Percentiles rank a stretch among this genome's conserved stretches.
phyloP scores from a whole-genome alignment of 768 basidiomycete genomes.

The Coprinopsis marcescibilis region DNA sequence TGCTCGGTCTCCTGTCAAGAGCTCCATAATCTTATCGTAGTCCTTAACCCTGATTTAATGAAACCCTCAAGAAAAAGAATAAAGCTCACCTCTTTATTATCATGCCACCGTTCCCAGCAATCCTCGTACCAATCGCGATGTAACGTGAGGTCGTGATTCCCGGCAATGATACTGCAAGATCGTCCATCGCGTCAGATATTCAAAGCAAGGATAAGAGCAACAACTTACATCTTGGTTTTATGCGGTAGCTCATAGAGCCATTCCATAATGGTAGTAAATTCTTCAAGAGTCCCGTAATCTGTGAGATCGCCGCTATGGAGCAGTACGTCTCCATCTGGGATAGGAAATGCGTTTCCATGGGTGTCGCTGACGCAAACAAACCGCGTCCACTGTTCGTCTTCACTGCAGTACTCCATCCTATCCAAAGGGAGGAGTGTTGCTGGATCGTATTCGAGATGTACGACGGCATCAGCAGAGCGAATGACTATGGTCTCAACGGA shows the following conservation, averaged over 20 bases:
- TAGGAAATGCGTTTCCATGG: conserved; percentile 35
- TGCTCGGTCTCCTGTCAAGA: conserved; percentile 31
- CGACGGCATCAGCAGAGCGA: conserved; percentile 15
- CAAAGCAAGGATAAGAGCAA: not conserved
- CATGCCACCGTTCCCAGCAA: conserved; percentile 25
- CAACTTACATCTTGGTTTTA: conserved; percentile 50
- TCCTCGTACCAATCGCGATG: conserved; percentile 36
- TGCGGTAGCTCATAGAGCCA: conserved; percentile 58
- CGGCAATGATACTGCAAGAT: conserved; percentile 50
- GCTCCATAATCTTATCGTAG: conserved; percentile 21
- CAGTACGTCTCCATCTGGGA: conserved; percentile 61
- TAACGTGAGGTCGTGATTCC: conserved; percentile 61
- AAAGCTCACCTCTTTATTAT: conserved; percentile 23
- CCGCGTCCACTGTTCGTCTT: conserved; percentile 40
- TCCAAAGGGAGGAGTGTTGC: conserved; percentile 19
- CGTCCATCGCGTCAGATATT: not conserved
- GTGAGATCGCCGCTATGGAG: conserved; percentile 65
- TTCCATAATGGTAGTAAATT: conserved; percentile 45
- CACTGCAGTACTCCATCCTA: conserved; percentile 18
- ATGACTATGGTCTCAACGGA: not conserved
- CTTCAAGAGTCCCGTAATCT: conserved; percentile 36
- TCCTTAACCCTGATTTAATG: conserved; percentile 12
- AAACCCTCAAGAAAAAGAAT: not conserved
- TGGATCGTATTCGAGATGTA: conserved; percentile 33
- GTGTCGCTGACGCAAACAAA: conserved; percentile 61